Conservation (phyloP, 441 rosid species). For the Brassica hybrid region DNA sequence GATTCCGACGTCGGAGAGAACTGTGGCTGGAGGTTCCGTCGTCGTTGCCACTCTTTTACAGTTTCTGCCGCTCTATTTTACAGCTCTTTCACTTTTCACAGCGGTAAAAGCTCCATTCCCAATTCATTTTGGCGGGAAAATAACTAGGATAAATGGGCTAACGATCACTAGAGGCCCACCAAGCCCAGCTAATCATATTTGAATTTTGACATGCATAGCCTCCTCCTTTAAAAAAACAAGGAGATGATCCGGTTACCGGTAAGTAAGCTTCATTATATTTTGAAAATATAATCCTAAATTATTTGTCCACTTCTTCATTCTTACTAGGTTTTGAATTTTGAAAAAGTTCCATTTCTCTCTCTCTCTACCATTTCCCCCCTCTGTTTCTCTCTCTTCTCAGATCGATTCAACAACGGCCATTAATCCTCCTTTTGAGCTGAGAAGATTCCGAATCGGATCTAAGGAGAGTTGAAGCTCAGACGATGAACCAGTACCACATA, state of each 20-base stretch:
- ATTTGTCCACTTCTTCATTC: not conserved
- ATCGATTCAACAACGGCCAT: constrained; percentile 37
- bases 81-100: not conserved
- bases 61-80: not conserved
- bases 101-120: not conserved
- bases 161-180: not conserved
- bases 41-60: not conserved
- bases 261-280: constrained; percentile 3
- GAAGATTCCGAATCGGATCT: constrained; percentile 37
- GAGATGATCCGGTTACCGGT: too few species aligned
- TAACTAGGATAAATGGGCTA: not conserved
- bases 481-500: constrained; percentile 89
- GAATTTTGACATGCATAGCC: too few species aligned
- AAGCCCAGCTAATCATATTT: constrained; percentile 20
- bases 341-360: constrained; percentile 8
- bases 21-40: not conserved
- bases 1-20: constrained; percentile 21
- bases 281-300: constrained; percentile 11
- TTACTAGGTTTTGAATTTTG: constrained; percentile 33
- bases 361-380: constrained; percentile 29
- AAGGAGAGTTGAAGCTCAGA: constrained; percentile 27
- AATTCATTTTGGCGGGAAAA: constrained; percentile 26
- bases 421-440: constrained; percentile 22
- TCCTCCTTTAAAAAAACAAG: too few species aligned
- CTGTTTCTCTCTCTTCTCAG: constrained; percentile 36